Evolutionary conservation across 192 early-diverging fungal genomes (phyloP).

Genomic region (Rhizophagus clarus): DNA sequence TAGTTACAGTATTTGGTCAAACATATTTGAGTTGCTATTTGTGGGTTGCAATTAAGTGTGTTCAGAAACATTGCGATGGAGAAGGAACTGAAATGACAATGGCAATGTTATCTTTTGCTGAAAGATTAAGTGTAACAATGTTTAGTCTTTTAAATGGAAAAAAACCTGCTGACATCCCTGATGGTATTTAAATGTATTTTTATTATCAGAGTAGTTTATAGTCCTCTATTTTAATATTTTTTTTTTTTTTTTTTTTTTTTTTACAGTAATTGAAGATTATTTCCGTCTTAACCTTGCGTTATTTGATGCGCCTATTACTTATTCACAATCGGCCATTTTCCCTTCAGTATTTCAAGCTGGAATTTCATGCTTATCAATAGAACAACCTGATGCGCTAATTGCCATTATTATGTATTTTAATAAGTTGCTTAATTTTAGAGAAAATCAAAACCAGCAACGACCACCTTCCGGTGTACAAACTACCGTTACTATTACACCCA

Average conservation of each 20-base stretch:
- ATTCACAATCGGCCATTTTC: conserved; percentile 58
- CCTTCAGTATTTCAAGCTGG: conserved; percentile 65
- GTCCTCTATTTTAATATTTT: background rate
- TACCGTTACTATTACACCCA: conserved; percentile 8
- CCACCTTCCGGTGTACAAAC: conserved; percentile 30
- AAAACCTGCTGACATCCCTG: conserved; percentile 60
- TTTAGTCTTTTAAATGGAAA: conserved; percentile 54
- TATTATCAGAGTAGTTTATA: too few relatives aligned
- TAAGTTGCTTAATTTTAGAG: conserved; percentile 43
- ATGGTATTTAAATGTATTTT: conserved; percentile 54
- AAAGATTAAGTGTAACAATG: conserved; percentile 64
- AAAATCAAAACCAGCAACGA: conserved; percentile 30
- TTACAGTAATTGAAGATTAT: conserved; percentile 78
- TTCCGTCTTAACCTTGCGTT: conserved; percentile 59
- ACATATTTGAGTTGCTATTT: conserved; percentile 71
- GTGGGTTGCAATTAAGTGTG: conserved; percentile 75
- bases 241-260: conserved; percentile 28
- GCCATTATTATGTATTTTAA: conserved; percentile 54
- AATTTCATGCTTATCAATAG: conserved; percentile 56
- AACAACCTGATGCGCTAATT: conserved; percentile 51
- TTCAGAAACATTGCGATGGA: conserved; percentile 64
- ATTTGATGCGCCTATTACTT: conserved; percentile 55
- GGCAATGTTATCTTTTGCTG: conserved; percentile 51
- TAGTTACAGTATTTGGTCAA: conserved; percentile 69
- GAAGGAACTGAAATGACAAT: conserved; percentile 54